Conservation (phyloP, 2,329 filamentous ascomycete genomes). For the Aspergillus glaucus region DNA sequence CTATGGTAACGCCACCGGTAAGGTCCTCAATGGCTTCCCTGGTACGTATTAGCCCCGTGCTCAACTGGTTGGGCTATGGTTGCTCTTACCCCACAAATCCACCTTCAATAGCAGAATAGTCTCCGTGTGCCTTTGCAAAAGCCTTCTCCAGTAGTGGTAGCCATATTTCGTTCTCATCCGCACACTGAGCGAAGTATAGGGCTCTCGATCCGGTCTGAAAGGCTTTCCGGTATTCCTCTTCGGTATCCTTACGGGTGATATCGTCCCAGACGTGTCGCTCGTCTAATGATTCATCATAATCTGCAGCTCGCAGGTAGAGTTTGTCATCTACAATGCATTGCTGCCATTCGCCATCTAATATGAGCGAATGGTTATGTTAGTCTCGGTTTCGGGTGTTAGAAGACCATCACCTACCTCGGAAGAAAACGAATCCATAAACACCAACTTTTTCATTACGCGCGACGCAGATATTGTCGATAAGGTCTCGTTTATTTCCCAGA, state of each 20-base stretch:
- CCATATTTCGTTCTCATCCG: constrained; percentile 75
- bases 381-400: neutral
- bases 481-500: constrained; percentile 62
- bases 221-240: constrained; percentile 62
- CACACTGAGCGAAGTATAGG: constrained; percentile 71
- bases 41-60: neutral
- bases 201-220: constrained; percentile 72
- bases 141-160: constrained; percentile 74
- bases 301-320: constrained; percentile 73
- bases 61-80: neutral
- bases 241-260: constrained; percentile 65
- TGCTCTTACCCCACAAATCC: constrained; percentile 58
- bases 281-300: constrained; percentile 72
- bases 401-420: constrained; percentile 47
- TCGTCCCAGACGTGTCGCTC: constrained; percentile 69
- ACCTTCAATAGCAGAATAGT: constrained; percentile 68
- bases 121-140: constrained; percentile 77
- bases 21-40: constrained; percentile 55
- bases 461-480: constrained; percentile 70
- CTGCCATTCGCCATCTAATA: constrained; percentile 75
- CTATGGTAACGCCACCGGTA: constrained; percentile 47
- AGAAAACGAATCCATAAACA: constrained; percentile 81
- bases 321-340: constrained; percentile 90
- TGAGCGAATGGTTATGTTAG: neutral
- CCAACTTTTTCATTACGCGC: constrained; percentile 65